These are phyloP conservation scores for Diplodia intermedia DNA, from an alignment of 2,329 filamentous ascomycete genomes.

Conservation along the genomic window DNA sequence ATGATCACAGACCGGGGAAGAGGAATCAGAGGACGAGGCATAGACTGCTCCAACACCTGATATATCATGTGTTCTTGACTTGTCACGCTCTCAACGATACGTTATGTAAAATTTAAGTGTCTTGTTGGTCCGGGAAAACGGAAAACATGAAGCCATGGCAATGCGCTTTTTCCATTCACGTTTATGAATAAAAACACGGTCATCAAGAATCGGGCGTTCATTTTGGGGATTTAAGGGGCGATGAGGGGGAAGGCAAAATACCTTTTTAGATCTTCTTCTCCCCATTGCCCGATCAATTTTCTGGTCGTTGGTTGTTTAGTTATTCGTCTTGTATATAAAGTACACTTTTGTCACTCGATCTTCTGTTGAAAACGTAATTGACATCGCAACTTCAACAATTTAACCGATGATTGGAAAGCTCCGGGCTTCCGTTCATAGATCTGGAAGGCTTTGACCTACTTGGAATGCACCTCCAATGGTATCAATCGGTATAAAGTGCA, in stretches of 20 bases:
- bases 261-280: constrained; percentile 10
- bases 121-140: constrained; percentile 5
- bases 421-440: not conserved
- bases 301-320: not conserved
- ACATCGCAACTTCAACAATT: constrained; percentile 29
- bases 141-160: not conserved
- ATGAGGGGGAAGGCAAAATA: not conserved
- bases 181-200: constrained; percentile 17
- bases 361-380: not conserved
- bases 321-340: constrained; percentile 20
- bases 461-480: too few relatives aligned
- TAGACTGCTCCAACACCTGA: not conserved
- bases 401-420: not conserved
- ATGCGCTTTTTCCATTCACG: constrained; percentile 12
- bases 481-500: too few relatives aligned
- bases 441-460: too few relatives aligned
- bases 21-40: constrained; percentile 54
- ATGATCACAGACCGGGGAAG: constrained; percentile 52
- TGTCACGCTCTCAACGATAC: constrained; percentile 20
- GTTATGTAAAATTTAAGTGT: constrained; percentile 14
- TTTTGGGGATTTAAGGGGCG: not conserved
- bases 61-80: not conserved
- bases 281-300: constrained; percentile 1
- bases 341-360: not conserved
- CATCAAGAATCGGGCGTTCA: constrained; percentile 21